A percentile compares a stretch with the other conserved stretches of the same genome.
phyloP scores from a whole-genome alignment of 2,329 filamentous ascomycete species.

The Sporothrix phasma region DNA sequence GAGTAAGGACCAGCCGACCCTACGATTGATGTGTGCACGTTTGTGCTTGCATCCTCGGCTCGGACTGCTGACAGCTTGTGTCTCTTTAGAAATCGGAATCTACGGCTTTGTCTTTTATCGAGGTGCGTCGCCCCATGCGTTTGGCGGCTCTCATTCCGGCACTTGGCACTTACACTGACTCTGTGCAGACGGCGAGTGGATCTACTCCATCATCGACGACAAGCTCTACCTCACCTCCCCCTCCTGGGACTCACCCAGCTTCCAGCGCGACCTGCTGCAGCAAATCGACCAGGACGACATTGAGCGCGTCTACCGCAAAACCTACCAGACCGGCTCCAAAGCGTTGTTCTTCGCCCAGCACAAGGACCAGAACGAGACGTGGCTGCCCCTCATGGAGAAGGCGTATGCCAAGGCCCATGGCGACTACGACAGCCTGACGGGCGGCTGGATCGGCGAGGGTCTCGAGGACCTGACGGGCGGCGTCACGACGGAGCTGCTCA shows the following conservation, averaged over 20 bases:
- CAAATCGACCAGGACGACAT: slow-evolving; percentile 65
- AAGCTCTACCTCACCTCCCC: slow-evolving; percentile 78
- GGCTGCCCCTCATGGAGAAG: slow-evolving; percentile 70
- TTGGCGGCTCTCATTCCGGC: not conserved
- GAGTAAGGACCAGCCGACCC: slow-evolving; percentile 27
- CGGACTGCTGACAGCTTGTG: no score
- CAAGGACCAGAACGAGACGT: slow-evolving; percentile 65
- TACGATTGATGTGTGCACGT: no score
- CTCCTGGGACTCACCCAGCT: slow-evolving; percentile 68
- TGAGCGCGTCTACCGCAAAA: slow-evolving; percentile 51
- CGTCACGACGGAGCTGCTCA: slow-evolving; percentile 55
- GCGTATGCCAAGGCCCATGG: slow-evolving; percentile 74
- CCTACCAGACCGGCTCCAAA: slow-evolving; percentile 63
- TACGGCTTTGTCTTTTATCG: slow-evolving; percentile 85
- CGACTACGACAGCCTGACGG: slow-evolving; percentile 65
- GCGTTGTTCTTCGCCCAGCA: slow-evolving; percentile 71
- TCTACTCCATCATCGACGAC: slow-evolving; percentile 84
- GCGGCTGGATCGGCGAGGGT: slow-evolving; percentile 55
- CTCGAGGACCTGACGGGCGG: slow-evolving; percentile 54
- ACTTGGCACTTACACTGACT: slow-evolving; percentile 8
- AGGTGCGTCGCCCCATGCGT: slow-evolving; percentile 26
- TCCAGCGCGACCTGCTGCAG: slow-evolving; percentile 64
- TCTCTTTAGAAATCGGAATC: slow-evolving; percentile 53
- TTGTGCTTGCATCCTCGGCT: no score
- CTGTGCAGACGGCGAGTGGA: slow-evolving; percentile 70